Evolutionary conservation across 1,284 basidiomycete species (phyloP), one percentile per base, ranked within the genome.

Genomic region (Filobasidium uniguttulatum): DNA sequence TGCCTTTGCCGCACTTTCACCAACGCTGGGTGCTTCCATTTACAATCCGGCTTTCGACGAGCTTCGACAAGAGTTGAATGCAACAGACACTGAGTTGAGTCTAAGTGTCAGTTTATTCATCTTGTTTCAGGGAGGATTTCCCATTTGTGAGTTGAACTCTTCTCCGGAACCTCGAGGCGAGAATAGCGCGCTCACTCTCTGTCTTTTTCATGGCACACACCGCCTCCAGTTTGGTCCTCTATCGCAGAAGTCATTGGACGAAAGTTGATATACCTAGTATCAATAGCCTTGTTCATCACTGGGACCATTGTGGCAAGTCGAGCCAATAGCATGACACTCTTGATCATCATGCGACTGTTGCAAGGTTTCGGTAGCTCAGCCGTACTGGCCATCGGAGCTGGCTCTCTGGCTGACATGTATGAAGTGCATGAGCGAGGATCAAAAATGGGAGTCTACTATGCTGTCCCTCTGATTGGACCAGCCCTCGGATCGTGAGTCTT

Each of bases 221-320:
- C n/a, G n/a, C n/a, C n/a, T n/a, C 20, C 83, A 14, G 48, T 83
- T 5, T 87, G 85, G 85, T 77, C 75, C 46, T 74, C 78, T 0
- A 68, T 82, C 17, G 82, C 80, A 48, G 85, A 90, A 63, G 76
- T 91, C 44, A 80, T 79, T 56, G 86, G 85, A 5, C 72, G 86
- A 44, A 87, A 84, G 73, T 81, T 81, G 19, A 77, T 85, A 6
- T 87, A 87, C 60, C 60, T 85, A 3, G 59, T 74, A 1, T 80
- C 83, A 1, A 68, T 69, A 48, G 56, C 60, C 33, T 66, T 85
- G 8, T 83, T 81, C 56, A 73, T 75, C 5, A 60, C 79, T 2
- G 84, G 78, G 8, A 78, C 79, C n/a, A 72, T 77, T 8, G 74
- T 81, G 3, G 78, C 78, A 1, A 82, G 81, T 5, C 66, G 77